Evolutionary conservation across 2,329 filamentous ascomycete genomes (phyloP), one percentile per base, ranked within the genome.

Genomic region (Apiospora pterosperma): DNA sequence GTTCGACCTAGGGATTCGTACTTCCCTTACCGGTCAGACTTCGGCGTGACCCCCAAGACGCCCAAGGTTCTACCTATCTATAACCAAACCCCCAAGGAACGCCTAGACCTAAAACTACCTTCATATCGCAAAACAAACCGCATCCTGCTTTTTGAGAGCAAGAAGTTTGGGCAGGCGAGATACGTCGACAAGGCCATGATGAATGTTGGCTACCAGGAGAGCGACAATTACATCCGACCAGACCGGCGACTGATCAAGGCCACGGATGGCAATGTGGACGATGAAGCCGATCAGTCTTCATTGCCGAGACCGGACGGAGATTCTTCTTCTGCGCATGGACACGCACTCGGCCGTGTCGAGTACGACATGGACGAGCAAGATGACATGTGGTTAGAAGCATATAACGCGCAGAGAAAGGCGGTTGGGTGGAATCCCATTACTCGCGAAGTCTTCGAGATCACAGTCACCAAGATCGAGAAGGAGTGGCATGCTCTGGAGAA

Each of bases 311-410:
- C 81, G 21, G 90, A 92, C 60, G 85, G 84, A 10, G 89, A 92
- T 58, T 75, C 79, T 6, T 82, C 85, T 62, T 42, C 70, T 5
- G 73, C 75, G 42, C 79, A 81, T 5, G 78, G 78, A 39, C 80
- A 79, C 62, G 81, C 81, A 21, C 85, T 96, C 42, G 92, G 93
- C 14, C 89, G 92, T 64, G 96, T 99, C 23, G 96, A 99, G 76
- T 99, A 99, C 76, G 96, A 99, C 76, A 99, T 99, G 96, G 96
- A 99, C 74, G 96, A 99, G 78, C 96, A 99, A 74, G 96, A 99
- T 76, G 93, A 97, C 70, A 93, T 94, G 80, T 99, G 96, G 96
- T 82, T 99, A 31, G 91, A 96, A 70, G 87, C 88, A 42, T 88
- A 95, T 75, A 99, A 99, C 72, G 80, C 82, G 14, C 88, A 91